These are phyloP conservation scores for Phlegmacium glaucopus DNA, from an alignment of 768 basidiomycete species.

Conservation along the genomic window DNA sequence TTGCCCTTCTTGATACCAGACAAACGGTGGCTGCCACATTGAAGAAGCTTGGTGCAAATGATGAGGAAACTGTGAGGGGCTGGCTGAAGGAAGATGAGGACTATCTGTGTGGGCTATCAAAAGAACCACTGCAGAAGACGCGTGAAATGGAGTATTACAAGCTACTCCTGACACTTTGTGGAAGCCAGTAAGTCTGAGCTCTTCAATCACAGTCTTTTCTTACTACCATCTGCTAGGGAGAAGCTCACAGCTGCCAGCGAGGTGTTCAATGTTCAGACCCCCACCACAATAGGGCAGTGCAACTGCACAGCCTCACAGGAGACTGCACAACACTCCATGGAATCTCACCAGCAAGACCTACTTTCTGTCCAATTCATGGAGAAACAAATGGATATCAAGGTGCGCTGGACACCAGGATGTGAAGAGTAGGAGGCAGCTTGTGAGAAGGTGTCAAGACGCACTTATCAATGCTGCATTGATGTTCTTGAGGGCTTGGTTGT, in stretches of 20 bases:
- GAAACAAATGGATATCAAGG: neutral
- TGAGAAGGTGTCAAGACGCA: neutral
- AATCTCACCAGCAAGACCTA: neutral
- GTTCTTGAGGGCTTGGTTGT: constrained; percentile 17
- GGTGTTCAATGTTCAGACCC: neutral
- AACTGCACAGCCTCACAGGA: constrained; percentile 1
- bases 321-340: neutral
- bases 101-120: constrained; percentile 7
- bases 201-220: neutral
- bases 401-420: neutral
- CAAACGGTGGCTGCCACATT: neutral
- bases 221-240: neutral
- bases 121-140: constrained; percentile 12
- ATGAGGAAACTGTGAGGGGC: neutral
- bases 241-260: neutral
- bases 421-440: constrained; percentile 3
- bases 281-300: neutral
- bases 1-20: neutral
- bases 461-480: constrained; percentile 12
- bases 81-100: constrained; percentile 15
- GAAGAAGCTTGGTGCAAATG: neutral
- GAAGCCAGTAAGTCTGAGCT: constrained; percentile 3
- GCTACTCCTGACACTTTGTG: constrained; percentile 1
- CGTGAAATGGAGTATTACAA: constrained; percentile 17
- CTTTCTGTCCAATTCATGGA: constrained; percentile 2